Evolutionary conservation across 768 basidiomycete genomes (phyloP), one percentile per base, ranked within the genome.

Genomic region (Leccinum truebloodii): DNA sequence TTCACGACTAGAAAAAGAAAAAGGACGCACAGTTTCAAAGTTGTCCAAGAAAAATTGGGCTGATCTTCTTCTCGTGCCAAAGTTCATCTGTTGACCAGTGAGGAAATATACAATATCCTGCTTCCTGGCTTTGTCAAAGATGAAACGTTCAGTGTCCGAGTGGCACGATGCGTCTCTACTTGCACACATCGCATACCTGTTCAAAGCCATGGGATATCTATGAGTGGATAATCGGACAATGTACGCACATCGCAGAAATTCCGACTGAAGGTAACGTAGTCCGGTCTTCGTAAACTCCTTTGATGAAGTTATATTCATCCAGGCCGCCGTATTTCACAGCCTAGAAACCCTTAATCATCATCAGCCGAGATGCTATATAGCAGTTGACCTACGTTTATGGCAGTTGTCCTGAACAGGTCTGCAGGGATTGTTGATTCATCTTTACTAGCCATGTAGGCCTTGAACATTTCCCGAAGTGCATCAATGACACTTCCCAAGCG

Each of bases 401-500:
- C 87, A 46, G 84, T 84, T 46, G 80, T 75, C 30, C 78, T 68
- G 65, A 89, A 82, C 51, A 98, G 75, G 75, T 98, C 95, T 28
- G 86, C 82, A 7, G 93, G 92, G 64, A 98, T 92, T 56, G 74
- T 78, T 0, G 87, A 88, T 66, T 89, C 85, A 69, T 96, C 90
- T 8, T 85, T 84, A 14, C 86, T 90, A 60, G 84, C 80, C 66
- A 89, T 72, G 71, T 87, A 93, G 30, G 83, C 76, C 37, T 78
- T 76, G 78, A 97, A 98, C 58, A 92, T 87, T 26, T 76, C 75
- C 65, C 80, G 77, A 54, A 96, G 77, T 69, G 93, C 90, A 52
- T 82, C 78, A 64, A 96, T 73, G n/a, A 91, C 88, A 52, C 91
- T 95, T 63, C 8, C 20, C 54, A 14, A 2, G 59, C 28, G 44